Conservation (phyloP, 768 basidiomycete species). For the Mycena filopes region DNA sequence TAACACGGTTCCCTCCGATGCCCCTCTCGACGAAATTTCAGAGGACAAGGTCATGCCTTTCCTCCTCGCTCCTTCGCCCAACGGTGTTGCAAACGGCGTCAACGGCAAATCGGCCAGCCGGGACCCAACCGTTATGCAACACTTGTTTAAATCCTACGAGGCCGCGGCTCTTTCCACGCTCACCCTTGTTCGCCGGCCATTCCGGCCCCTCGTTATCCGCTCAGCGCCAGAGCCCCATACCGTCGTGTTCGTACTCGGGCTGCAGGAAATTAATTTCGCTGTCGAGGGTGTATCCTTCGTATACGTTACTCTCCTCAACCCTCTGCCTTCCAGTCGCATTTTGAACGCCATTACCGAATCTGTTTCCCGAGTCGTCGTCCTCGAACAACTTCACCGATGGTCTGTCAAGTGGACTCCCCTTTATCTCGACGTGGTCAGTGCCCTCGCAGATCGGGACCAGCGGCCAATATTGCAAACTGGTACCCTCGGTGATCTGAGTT, state of each 20-base stretch:
- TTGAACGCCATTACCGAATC: slow-evolving; percentile 69
- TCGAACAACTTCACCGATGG: slow-evolving; percentile 84
- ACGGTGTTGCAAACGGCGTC: slow-evolving; percentile 32
- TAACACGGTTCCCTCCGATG: slow-evolving; percentile 55
- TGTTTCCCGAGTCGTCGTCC: slow-evolving; percentile 75
- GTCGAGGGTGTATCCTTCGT: slow-evolving; percentile 73
- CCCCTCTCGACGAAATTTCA: slow-evolving; percentile 59
- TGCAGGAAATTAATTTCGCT: slow-evolving; percentile 49
- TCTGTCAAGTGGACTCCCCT: slow-evolving; percentile 89
- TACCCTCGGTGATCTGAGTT: slow-evolving; percentile 61
- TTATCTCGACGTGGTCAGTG: slow-evolving; percentile 82
- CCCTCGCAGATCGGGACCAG: slow-evolving; percentile 69
- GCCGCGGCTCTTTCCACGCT: slow-evolving; percentile 73
- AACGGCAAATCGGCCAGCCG: slow-evolving; percentile 26
- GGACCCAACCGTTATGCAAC: slow-evolving; percentile 16
- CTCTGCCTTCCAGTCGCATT: slow-evolving; percentile 71
- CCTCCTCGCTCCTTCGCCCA: slow-evolving; percentile 51
- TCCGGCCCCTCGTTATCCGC: slow-evolving; percentile 62
- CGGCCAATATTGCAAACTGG: slow-evolving; percentile 71
- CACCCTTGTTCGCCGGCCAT: slow-evolving; percentile 67
- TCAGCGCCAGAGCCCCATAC: slow-evolving; percentile 71
- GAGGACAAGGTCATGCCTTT: slow-evolving; percentile 72
- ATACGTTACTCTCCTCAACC: slow-evolving; percentile 73
- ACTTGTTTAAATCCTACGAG: slow-evolving; percentile 71
- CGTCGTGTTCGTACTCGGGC: slow-evolving; percentile 78